These are phyloP conservation scores for Chrysoporthe cubensis DNA, from an alignment of 2,329 filamentous ascomycete species.

Conservation along the genomic window DNA sequence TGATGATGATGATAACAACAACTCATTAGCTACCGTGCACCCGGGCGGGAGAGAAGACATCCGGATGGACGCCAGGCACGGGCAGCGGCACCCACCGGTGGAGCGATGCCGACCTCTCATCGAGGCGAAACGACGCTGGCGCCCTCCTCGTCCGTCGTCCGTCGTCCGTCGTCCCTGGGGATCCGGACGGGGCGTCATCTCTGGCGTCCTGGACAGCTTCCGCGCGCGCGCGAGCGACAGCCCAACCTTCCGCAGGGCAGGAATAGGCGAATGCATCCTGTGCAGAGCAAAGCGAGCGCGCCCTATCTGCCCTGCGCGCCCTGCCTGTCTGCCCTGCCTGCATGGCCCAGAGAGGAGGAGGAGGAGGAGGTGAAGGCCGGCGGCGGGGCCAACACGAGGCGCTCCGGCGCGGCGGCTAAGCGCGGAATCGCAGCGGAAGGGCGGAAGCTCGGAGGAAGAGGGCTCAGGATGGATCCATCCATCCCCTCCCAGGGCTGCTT, in stretches of 20 bases:
- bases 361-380: not conserved
- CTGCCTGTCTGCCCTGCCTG: too few relatives aligned
- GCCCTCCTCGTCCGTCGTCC: too few relatives aligned
- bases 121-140: not conserved
- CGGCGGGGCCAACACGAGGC: not conserved
- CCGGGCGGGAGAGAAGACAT: not conserved
- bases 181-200: not conserved
- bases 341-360: not conserved
- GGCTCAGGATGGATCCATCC: not conserved
- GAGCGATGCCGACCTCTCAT: not conserved
- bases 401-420: slow-evolving; percentile 19
- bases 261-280: not conserved
- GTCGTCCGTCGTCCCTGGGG: not conserved
- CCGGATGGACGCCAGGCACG: not conserved
- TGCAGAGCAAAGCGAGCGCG: too few relatives aligned
- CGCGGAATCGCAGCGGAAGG: slow-evolving; percentile 30
- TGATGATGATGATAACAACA: too few relatives aligned
- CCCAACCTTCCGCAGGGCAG: not conserved
- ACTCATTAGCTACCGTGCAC: too few relatives aligned
- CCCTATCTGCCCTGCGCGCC: too few relatives aligned
- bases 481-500: too few relatives aligned
- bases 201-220: not conserved
- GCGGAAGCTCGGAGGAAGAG: slow-evolving; percentile 38
- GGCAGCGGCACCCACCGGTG: not conserved
- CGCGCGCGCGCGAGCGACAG: not conserved